A percentile compares a stretch with the other conserved stretches of the same genome.
These are phyloP conservation scores for Cyclotella choctawhatcheeana DNA, from an alignment of 108 stramenopile genomes.

Conservation along the genomic window DNA sequence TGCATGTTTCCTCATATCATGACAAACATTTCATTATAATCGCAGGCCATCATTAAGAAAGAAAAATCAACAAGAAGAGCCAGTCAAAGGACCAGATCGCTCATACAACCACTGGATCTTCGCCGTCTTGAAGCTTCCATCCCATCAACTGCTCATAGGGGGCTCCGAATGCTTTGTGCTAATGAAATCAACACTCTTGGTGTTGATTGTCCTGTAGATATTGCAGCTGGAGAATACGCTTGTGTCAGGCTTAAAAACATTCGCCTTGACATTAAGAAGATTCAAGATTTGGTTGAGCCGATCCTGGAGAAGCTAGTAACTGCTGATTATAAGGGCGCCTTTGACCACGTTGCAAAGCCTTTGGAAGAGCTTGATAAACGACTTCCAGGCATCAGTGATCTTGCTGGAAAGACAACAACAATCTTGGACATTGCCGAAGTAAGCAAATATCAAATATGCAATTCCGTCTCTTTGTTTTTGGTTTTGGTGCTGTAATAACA, in stretches of 20 bases:
- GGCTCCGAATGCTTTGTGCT: slow-evolving; percentile 15
- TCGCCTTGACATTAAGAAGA: slow-evolving; percentile 1
- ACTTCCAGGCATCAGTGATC: slow-evolving; percentile 24
- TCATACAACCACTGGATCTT: slow-evolving; percentile 15
- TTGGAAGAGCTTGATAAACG: slow-evolving; percentile 15
- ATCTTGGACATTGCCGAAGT: slow-evolving; percentile 38
- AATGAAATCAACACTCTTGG: not conserved
- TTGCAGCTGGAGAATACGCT: slow-evolving; percentile 7
- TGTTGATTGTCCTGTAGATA: slow-evolving; percentile 13
- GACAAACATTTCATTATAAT: not conserved
- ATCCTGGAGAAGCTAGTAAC: slow-evolving; percentile 15
- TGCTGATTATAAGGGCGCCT: slow-evolving; percentile 17
- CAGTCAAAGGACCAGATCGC: not conserved
- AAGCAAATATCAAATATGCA: too few relatives aligned
- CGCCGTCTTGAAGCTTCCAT: slow-evolving; percentile 25
- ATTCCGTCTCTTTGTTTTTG: not conserved
- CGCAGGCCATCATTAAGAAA: not conserved
- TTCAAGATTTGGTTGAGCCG: slow-evolving; percentile 9
- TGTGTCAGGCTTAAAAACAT: slow-evolving; percentile 20
- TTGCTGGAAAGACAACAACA: slow-evolving; percentile 22
- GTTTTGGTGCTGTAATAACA: not conserved
- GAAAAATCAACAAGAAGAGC: not conserved
- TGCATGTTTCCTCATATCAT: not conserved
- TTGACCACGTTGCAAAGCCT: slow-evolving; percentile 32
- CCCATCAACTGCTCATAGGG: slow-evolving; percentile 17